Evolutionary conservation across 106 monocot species (phyloP), one percentile per base, ranked within the genome.

Genomic region (Narthecium ossifragum): DNA sequence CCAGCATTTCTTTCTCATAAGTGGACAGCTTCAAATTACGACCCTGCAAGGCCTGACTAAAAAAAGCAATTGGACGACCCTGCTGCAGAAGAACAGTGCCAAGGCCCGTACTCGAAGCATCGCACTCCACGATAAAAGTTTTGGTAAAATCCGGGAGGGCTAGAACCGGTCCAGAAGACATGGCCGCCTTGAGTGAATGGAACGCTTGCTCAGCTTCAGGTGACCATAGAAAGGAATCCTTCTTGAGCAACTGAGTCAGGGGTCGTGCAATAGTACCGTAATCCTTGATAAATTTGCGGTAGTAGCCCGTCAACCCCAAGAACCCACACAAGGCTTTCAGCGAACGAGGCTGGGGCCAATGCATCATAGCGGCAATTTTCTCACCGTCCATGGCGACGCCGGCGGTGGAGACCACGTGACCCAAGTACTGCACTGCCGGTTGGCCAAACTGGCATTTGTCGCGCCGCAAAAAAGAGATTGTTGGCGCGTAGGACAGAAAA

Each of bases 1-100:
- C 63, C 2, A 63, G 28, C 15, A 63, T 47, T 27, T 51, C 63
- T 17, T 63, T 63, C 15, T 63, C 63, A 36, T 63, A 57, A 2
- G 34, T 22, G 34, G 57, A 21, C 1, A 57, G 11, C 8, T 21
- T 1, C 8, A 34, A 5, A 14, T 57, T 34, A 22, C 37, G 34
- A 8, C 34, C 36, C 8, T 34, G 34, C 11, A 57, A 57, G 9
- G 34, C 57, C 0, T 57, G 32, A 22, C 57, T 57, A 11, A 36
- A 22, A 20, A 17, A 43, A 0, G 43, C 10, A 13, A 43, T 43
- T 4, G 43, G 43, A 17, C 11, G 6, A 11, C 11, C 43, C 11
- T 43, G 14, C 11, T 43, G 10, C 14, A 6, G 3, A 13, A 43
- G 43, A 6, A 43, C 43, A 0, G 43, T 18, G 14, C 43, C 11